Evolutionary conservation across 257 asterid genomes (phyloP).

Genomic region (Lavandula angustifolia): DNA sequence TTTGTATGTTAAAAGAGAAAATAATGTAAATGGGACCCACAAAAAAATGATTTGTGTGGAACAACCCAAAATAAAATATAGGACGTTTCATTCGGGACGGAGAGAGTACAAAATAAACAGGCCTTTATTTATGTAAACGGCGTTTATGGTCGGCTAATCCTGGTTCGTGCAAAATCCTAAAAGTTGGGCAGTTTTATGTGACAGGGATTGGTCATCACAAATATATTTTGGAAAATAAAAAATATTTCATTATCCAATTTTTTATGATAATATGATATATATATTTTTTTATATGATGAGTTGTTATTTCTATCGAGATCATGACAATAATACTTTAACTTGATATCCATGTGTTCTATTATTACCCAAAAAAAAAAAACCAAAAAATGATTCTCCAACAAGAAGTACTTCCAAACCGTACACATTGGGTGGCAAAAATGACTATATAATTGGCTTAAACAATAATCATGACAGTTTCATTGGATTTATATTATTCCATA

Average conservation of each 20-base stretch:
- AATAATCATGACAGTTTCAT: no score
- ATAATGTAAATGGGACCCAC: no score
- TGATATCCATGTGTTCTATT: not conserved
- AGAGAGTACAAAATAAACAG: no score
- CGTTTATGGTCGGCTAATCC: not conserved
- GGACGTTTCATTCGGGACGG: no score
- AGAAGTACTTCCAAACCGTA: not conserved
- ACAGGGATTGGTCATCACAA: not conserved
- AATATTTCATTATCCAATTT: not conserved
- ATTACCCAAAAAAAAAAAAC: not conserved
- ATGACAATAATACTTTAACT: constrained; percentile 12
- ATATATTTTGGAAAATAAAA: not conserved
- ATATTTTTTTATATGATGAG: not conserved
- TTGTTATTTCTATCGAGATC: not conserved
- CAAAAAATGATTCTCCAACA: not conserved
- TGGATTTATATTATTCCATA: no score
- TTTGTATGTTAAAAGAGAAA: no score
- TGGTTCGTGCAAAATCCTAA: not conserved
- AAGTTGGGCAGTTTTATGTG: constrained; percentile 8
- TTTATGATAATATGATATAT: not conserved
- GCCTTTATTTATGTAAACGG: no score
- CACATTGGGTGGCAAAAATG: constrained; percentile 11
- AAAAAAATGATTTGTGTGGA: no score
- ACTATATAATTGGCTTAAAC: constrained; percentile 2
- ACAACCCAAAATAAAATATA: no score